A percentile compares a stretch with the other conserved stretches of the same genome.
These are phyloP conservation scores for Talaromyces sp. DNA, from an alignment of 2,329 filamentous ascomycete species.

Conservation along the genomic window DNA sequence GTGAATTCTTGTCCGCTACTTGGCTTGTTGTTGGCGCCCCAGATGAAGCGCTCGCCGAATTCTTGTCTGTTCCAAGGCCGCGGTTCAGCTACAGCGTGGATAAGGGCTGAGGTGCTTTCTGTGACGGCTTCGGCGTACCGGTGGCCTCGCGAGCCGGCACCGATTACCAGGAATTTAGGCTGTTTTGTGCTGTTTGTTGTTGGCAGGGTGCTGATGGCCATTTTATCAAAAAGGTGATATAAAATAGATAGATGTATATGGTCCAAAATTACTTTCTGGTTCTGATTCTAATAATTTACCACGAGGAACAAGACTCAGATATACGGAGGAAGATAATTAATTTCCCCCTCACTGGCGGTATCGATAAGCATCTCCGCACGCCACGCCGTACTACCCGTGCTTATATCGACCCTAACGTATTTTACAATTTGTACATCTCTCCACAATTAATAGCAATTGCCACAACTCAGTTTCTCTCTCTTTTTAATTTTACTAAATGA, in stretches of 20 bases:
- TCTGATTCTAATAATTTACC: too few relatives aligned
- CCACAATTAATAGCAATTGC: too few relatives aligned
- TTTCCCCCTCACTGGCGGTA: background rate
- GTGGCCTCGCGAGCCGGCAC: slow-evolving; percentile 74
- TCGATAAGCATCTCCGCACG: slow-evolving; percentile 14
- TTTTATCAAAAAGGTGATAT: too few relatives aligned
- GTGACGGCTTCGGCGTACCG: slow-evolving; percentile 68
- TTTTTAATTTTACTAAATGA: too few relatives aligned
- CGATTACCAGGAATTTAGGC: slow-evolving; percentile 72
- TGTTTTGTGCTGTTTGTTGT: slow-evolving; percentile 17
- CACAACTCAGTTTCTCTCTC: too few relatives aligned
- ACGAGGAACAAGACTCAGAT: too few relatives aligned
- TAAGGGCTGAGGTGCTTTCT: slow-evolving; percentile 62
- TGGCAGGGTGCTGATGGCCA: slow-evolving; percentile 1
- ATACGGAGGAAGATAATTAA: too few relatives aligned
- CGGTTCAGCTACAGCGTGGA: slow-evolving; percentile 79
- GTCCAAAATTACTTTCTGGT: too few relatives aligned
- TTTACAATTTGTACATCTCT: too few relatives aligned
- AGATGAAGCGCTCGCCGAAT: slow-evolving; percentile 71
- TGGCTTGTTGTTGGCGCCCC: slow-evolving; percentile 51
- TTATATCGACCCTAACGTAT: too few relatives aligned
- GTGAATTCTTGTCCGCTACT: slow-evolving; percentile 64
- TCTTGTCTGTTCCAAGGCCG: slow-evolving; percentile 69
- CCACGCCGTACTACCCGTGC: background rate
- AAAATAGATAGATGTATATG: too few relatives aligned